Conservation (phyloP, 345 rosid genomes). For the Boechera divaricarpa region DNA sequence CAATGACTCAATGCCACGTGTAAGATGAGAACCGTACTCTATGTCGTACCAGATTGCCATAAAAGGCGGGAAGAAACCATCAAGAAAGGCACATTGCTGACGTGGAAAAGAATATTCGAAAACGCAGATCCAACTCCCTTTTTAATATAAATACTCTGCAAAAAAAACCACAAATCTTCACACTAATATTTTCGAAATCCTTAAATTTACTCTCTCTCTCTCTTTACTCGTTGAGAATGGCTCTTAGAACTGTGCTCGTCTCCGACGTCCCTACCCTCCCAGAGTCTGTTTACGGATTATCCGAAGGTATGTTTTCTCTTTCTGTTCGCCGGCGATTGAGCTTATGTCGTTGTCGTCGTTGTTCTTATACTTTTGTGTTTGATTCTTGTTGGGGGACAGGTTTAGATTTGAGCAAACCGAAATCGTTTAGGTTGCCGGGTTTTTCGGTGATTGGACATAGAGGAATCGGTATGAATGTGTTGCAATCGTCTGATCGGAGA, state of each 20-base stretch:
- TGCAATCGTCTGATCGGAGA: conserved; percentile 68
- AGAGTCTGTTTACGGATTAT: conserved; percentile 48
- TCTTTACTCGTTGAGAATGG: conserved; percentile 48
- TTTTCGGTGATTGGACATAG: conserved; percentile 86
- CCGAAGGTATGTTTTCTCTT: conserved; percentile 44
- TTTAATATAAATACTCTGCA: conserved; percentile 8
- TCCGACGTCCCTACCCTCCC: conserved; percentile 79
- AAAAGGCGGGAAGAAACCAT: conserved; percentile 42
- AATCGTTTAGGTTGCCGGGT: conserved; percentile 55
- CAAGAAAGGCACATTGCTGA: conserved; percentile 31
- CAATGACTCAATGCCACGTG: conserved; percentile 39
- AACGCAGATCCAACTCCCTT: conserved; percentile 38
- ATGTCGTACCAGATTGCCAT: conserved; percentile 34
- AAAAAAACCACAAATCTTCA: conserved; percentile 12
- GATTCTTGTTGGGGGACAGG: not conserved
- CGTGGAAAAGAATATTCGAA: conserved; percentile 49
- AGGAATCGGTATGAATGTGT: conserved; percentile 87
- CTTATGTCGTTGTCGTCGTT: not conserved
- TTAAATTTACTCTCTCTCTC: conserved; percentile 10
- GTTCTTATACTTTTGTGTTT: not conserved
- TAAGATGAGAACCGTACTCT: conserved; percentile 33
- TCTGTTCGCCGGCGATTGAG: conserved; percentile 21
- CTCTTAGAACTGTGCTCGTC: conserved; percentile 85
- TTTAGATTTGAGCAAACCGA: conserved; percentile 49
- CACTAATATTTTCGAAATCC: not conserved